These are phyloP conservation scores for Tagetes erecta DNA, from an alignment of 129 eudicot species.

Conservation along the genomic window DNA sequence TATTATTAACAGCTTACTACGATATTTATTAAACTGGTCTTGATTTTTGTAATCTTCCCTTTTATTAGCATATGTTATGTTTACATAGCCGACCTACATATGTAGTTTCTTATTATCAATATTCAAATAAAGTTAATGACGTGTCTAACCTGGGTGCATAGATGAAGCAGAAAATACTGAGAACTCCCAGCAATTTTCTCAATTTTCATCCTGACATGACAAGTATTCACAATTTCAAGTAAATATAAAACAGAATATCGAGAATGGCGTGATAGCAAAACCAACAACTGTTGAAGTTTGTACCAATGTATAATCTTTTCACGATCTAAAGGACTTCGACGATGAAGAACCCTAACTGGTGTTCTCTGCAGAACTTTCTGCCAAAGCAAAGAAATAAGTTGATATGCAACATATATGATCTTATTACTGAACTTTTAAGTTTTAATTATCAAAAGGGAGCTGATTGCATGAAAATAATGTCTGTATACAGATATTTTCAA, in stretches of 20 bases:
- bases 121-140: conserved; percentile 10
- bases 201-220: conserved; percentile 73
- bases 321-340: conserved; percentile 94
- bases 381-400: conserved; percentile 24
- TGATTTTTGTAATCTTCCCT: neutral
- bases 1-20: neutral
- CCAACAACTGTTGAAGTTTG: conserved; percentile 25
- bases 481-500: neutral
- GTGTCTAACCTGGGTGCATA: conserved; percentile 83
- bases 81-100: neutral
- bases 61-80: conserved; percentile 1
- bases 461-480: conserved; percentile 1
- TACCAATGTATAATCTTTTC: conserved; percentile 93
- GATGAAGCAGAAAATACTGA: conserved; percentile 83
- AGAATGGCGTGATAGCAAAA: conserved; percentile 5
- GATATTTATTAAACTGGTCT: neutral
- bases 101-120: neutral
- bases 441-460: neutral
- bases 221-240: conserved; percentile 11
- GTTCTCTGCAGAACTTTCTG: conserved; percentile 88
- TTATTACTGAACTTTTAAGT: neutral
- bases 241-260: conserved; percentile 10
- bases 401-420: conserved; percentile 2
- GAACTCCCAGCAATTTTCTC: conserved; percentile 75
- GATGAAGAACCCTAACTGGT: conserved; percentile 92